Evolutionary conservation across 2,329 filamentous ascomycete species (phyloP).

Genomic region (Xylariaceae sp.): DNA sequence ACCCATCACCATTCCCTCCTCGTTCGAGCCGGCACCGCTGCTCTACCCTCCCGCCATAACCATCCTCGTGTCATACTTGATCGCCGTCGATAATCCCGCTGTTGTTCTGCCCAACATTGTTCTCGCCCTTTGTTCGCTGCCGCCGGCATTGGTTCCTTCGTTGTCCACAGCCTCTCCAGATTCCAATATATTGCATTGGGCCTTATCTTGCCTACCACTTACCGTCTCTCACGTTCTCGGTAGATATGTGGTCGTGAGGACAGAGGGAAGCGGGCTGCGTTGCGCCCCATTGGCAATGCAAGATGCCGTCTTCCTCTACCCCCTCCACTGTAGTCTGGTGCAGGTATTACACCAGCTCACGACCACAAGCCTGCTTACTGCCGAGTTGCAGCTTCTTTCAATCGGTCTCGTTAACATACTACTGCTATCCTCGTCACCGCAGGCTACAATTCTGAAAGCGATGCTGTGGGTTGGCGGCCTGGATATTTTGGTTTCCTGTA

Average conservation of each 20-base stretch:
- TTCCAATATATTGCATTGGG: conserved; percentile 72
- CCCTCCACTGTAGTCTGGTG: conserved; percentile 76
- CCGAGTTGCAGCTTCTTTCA: conserved; percentile 85
- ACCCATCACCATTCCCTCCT: conserved; percentile 57
- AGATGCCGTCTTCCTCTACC: conserved; percentile 65
- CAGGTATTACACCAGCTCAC: conserved; percentile 74
- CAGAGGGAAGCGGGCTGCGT: conserved; percentile 18
- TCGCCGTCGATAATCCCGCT: conserved; percentile 58
- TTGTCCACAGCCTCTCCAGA: conserved; percentile 50
- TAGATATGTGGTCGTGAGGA: conserved; percentile 26
- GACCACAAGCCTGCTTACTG: conserved; percentile 79
- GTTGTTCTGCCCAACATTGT: conserved; percentile 74
- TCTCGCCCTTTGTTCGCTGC: conserved; percentile 74
- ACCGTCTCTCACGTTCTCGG: conserved; percentile 36
- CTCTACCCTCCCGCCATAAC: conserved; percentile 79
- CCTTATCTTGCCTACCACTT: conserved; percentile 67
- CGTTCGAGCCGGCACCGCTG: conserved; percentile 90
- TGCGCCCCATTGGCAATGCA: conserved; percentile 42
- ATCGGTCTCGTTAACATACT: conserved; percentile 77
- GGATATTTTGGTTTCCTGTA: conserved; percentile 67
- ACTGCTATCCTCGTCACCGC: conserved; percentile 73
- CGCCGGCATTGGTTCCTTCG: conserved; percentile 67
- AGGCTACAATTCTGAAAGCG: conserved; percentile 79
- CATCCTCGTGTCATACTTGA: conserved; percentile 69
- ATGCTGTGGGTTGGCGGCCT: conserved; percentile 83